Evolutionary conservation across 2,329 filamentous ascomycete species (phyloP), one percentile per base, ranked within the genome.

Genomic region (Ophiognomonia clavigignenti-juglandacearum): DNA sequence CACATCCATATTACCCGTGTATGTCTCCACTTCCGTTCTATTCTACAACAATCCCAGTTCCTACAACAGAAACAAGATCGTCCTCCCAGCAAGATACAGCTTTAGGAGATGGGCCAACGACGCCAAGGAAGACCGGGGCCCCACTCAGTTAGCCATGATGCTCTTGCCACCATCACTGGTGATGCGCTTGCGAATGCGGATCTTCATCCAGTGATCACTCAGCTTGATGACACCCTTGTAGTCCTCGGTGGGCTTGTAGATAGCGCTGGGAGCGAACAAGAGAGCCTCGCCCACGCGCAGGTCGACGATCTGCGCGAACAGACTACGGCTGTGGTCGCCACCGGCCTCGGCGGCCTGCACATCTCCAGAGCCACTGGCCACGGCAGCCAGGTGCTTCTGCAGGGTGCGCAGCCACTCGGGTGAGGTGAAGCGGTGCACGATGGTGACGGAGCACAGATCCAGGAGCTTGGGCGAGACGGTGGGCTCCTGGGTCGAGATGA

Each of bases 401-500:
- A 64, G 53, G 18, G 57, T 50, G 3, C 42, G 50, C 14, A 64
- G 53, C 61, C 60, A 64, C 38, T 60, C 59, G 1, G 63, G 63
- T 7, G 60, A 64, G 1, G 36, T 80, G 61, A 91, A 91, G 0
- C 83, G 74, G 58, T 91, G 86, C 0, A 89, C 79, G 18, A 90
- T 72, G 0, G 80, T 85, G n/a, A 86, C 66, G 1, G 79, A 82
- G 61, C 82, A 89, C 0, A 92, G 68, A 44, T 88, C 85, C 0
- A 91, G 71, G 0, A 93, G 72, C 13, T 74, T 72, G 0, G 80
- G 78, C 0, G 82, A 83, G 4, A 91, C 73, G 0, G 83, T 88
- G 0, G 86, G 87, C 56, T 91, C 86, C 57, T 93, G 85, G 0
- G 86, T 91, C 0, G 85, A 82, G 26, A 92, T 82, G 39, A 91